phyloP scores from a whole-genome alignment of 495 filamentous ascomycete genomes.

The Xylaria nigripes region DNA sequence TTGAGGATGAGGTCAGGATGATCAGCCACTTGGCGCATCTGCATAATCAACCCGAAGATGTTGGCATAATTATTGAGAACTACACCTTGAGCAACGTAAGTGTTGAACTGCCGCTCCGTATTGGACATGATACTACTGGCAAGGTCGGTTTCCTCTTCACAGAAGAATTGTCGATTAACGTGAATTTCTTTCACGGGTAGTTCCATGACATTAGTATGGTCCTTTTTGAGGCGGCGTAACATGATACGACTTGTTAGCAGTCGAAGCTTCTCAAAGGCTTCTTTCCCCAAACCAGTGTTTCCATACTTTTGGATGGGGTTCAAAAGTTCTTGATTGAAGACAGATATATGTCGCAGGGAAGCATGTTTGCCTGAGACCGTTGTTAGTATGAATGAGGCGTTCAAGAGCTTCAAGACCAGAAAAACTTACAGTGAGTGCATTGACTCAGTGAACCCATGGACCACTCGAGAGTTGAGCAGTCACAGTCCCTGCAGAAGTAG shows the following conservation, averaged over 20 bases:
- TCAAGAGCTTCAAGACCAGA: neutral
- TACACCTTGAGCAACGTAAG: conserved; percentile 88
- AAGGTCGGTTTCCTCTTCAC: conserved; percentile 89
- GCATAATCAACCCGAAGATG: conserved; percentile 83
- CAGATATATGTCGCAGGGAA: conserved; percentile 78
- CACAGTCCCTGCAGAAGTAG: conserved; percentile 83
- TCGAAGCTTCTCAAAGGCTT: conserved; percentile 71
- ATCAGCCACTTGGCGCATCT: conserved; percentile 94
- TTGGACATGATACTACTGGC: conserved; percentile 93
- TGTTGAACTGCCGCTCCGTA: conserved; percentile 78
- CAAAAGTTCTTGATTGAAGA: conserved; percentile 93
- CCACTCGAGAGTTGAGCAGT: conserved; percentile 80
- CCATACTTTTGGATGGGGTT: conserved; percentile 62
- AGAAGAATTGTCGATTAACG: conserved; percentile 88
- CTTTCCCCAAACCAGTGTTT: conserved; percentile 46
- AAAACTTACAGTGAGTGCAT: conserved; percentile 55
- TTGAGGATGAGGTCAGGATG: conserved; percentile 91
- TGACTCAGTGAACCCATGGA: conserved; percentile 55
- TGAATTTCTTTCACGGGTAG: conserved; percentile 89
- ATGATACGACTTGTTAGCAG: conserved; percentile 85
- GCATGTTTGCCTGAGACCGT: conserved; percentile 33
- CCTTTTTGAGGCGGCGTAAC: conserved; percentile 84
- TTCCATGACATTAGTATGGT: conserved; percentile 88
- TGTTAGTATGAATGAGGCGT: conserved; percentile 12
- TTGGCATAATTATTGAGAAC: conserved; percentile 96